Conservation (phyloP, 1,139 yeast genomes). For the Yamadazyma mexicana region DNA sequence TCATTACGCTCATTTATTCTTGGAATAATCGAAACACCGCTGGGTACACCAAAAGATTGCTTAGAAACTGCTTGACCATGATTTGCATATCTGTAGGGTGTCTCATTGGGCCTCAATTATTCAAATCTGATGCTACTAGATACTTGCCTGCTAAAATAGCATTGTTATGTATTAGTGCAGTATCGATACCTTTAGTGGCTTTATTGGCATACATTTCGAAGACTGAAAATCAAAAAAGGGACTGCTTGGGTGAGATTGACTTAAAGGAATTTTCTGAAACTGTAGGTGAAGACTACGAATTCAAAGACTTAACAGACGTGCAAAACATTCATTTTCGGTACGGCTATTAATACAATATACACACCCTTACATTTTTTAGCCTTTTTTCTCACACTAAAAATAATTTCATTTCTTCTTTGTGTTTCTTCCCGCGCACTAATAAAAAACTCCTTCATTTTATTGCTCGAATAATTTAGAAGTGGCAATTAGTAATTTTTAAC, state of each 20-base stretch:
- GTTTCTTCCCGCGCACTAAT: not conserved
- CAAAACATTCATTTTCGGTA: slow-evolving; percentile 37
- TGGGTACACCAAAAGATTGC: slow-evolving; percentile 34
- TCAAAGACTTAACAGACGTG: slow-evolving; percentile 37
- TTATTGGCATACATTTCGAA: slow-evolving; percentile 25
- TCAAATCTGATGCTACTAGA: slow-evolving; percentile 28
- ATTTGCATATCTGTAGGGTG: slow-evolving; percentile 36
- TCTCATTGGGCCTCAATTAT: slow-evolving; percentile 42
- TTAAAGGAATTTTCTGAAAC: slow-evolving; percentile 17
- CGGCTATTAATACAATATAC: slow-evolving; percentile 9
- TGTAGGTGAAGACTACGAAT: slow-evolving; percentile 23
- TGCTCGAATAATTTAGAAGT: slow-evolving; percentile 3
- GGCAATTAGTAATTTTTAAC: slow-evolving; percentile 10
- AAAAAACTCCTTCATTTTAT: not conserved
- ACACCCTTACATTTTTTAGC: not conserved
- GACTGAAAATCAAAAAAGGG: slow-evolving; percentile 28
- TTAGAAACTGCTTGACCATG: slow-evolving; percentile 32
- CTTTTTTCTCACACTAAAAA: too few species aligned
- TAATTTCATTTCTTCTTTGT: too few species aligned
- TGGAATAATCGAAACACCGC: slow-evolving; percentile 40
- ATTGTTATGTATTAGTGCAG: slow-evolving; percentile 30
- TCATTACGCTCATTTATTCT: slow-evolving; percentile 33
- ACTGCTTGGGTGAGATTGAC: slow-evolving; percentile 13
- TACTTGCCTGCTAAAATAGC: slow-evolving; percentile 39
- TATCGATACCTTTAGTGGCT: slow-evolving; percentile 31